These are phyloP conservation scores for Sporothrix protearum DNA, from an alignment of 2,329 filamentous ascomycete genomes.

Conservation along the genomic window DNA sequence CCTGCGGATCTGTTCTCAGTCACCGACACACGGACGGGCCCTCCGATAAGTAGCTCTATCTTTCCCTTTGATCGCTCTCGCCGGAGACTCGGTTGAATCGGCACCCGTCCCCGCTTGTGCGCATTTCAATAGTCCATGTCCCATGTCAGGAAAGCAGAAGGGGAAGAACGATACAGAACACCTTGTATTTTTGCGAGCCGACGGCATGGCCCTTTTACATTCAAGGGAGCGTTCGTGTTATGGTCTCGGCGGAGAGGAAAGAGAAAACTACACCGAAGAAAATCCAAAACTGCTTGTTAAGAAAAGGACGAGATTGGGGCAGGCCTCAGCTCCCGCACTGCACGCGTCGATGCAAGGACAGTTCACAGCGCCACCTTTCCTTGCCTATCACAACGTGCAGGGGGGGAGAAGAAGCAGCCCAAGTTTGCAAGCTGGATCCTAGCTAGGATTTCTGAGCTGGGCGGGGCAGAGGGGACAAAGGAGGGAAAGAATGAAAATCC, in stretches of 20 bases:
- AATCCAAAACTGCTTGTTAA: not conserved
- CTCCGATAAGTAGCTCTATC: not conserved
- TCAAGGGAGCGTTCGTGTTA: not conserved
- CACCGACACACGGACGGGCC: not conserved
- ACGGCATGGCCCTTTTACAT: not conserved
- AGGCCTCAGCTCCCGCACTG: not conserved
- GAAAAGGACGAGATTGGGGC: not conserved
- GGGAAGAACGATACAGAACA: not conserved
- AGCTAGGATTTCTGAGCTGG: not conserved
- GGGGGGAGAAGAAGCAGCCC: not conserved
- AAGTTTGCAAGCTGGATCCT: constrained; percentile 9
- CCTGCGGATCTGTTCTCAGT: not conserved
- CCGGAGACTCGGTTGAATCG: constrained; percentile 3
- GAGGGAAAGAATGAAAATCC: constrained; percentile 1
- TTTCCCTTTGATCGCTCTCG: not conserved
- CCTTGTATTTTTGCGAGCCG: not conserved
- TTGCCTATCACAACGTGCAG: not conserved
- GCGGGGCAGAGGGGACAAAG: not conserved
- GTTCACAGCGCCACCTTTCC: not conserved
- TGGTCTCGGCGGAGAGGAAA: not conserved
- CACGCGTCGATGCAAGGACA: constrained; percentile 2
- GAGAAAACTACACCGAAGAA: not conserved
- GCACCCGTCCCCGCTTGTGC: not conserved
- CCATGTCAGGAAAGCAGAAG: not conserved
- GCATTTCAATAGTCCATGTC: not conserved